phyloP scores from a whole-genome alignment of 2,329 filamentous ascomycete genomes.

The Talaromyces verruculosus region DNA sequence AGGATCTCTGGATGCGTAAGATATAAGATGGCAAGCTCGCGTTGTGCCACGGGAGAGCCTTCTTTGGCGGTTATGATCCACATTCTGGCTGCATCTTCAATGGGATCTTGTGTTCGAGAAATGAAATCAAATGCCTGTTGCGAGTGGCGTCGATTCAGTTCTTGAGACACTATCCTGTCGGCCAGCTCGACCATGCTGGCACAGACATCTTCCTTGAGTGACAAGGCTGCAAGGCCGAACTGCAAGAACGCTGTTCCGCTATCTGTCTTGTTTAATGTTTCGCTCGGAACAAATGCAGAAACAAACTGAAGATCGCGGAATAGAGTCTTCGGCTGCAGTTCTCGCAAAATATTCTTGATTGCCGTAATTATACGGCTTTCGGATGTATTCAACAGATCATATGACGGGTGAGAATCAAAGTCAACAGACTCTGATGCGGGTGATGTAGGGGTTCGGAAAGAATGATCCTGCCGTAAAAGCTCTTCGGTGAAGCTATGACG shows the following conservation, averaged over 20 bases:
- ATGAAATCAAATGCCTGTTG: constrained; percentile 32
- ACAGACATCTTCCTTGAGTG: constrained; percentile 83
- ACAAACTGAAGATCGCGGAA: constrained; percentile 79
- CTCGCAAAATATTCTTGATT: constrained; percentile 65
- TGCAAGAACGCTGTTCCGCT: constrained; percentile 83
- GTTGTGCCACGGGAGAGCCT: constrained; percentile 81
- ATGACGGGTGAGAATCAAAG: constrained; percentile 41
- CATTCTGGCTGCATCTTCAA: constrained; percentile 80
- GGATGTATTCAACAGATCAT: constrained; percentile 53
- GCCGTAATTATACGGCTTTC: constrained; percentile 64
- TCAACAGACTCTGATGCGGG: constrained; percentile 33
- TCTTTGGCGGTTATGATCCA: constrained; percentile 93
- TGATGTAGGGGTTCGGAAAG: constrained; percentile 27
- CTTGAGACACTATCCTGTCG: constrained; percentile 65
- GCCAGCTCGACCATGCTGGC: constrained; percentile 77
- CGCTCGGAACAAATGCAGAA: constrained; percentile 59
- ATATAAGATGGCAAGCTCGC: constrained; percentile 91
- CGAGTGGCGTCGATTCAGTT: constrained; percentile 42
- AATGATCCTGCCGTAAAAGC: constrained; percentile 24
- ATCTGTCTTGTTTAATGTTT: constrained; percentile 58
- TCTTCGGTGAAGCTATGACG: constrained; percentile 38
- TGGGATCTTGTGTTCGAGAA: constrained; percentile 32
- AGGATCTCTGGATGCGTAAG: constrained; percentile 87
- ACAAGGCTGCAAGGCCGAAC: constrained; percentile 81
- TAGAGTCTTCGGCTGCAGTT: constrained; percentile 72